Evolutionary conservation across 345 rosid species (phyloP).

Genomic region (Syzygium oleosum): DNA sequence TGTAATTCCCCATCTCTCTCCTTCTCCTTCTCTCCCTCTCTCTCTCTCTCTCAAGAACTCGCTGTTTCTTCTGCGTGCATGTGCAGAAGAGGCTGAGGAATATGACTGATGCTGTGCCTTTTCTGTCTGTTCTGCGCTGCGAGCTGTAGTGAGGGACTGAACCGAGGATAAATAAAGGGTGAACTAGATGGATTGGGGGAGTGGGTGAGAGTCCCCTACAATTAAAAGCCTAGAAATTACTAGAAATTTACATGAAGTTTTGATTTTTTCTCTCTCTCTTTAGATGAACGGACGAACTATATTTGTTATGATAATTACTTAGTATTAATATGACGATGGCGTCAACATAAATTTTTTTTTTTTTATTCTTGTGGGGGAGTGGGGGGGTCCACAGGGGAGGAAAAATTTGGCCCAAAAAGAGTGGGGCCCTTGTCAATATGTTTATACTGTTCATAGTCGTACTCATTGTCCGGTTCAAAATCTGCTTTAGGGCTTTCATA

Average conservation of each 20-base stretch:
- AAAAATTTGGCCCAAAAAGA: background rate
- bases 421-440: background rate
- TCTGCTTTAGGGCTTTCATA: background rate
- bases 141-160: background rate
- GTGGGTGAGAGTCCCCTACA: background rate
- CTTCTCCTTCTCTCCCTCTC: background rate
- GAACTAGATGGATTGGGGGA: background rate
- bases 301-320: background rate
- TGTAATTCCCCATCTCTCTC: conserved; percentile 53
- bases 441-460: background rate
- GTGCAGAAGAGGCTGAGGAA: background rate
- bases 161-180: background rate
- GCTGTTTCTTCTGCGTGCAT: background rate
- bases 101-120: background rate
- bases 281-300: background rate
- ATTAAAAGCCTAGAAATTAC: background rate
- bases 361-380: background rate
- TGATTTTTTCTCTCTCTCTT: background rate
- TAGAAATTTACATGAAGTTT: background rate
- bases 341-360: too few relatives aligned
- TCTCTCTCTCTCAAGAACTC: background rate
- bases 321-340: background rate
- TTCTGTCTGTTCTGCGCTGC: background rate
- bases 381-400: background rate
- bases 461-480: background rate